Percentiles rank a stretch among this genome's conserved stretches.
Evolutionary conservation across 225 moss, liverwort and hornwort species (phyloP).

Genomic region (Neckera pumila): DNA sequence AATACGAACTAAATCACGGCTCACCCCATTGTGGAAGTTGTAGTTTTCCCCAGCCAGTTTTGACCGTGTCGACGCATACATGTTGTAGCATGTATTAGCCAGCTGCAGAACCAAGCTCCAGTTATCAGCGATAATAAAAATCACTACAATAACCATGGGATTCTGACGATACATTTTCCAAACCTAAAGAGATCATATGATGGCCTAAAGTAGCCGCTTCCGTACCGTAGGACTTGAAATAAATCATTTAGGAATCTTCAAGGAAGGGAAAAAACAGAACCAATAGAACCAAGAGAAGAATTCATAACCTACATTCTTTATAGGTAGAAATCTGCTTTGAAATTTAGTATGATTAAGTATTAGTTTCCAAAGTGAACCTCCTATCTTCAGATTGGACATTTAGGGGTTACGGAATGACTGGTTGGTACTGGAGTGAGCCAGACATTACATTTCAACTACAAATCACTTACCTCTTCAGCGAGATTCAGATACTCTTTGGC

Average conservation of each 20-base stretch:
- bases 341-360: not conserved
- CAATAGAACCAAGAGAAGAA: not conserved
- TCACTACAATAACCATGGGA: not conserved
- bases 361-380: not conserved
- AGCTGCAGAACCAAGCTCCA: constrained; percentile 38
- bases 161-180: not conserved
- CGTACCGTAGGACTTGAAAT: not conserved
- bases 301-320: not conserved
- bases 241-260: not conserved
- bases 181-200: not conserved
- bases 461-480: constrained; percentile 54
- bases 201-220: not conserved
- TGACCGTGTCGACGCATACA: constrained; percentile 73
- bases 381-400: not conserved
- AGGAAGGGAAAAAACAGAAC: not conserved
- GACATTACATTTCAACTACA: not conserved
- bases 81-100: constrained; percentile 79
- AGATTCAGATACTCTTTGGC: constrained; percentile 68
- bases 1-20: not conserved
- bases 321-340: not conserved
- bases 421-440: not conserved
- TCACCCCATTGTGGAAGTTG: constrained; percentile 52
- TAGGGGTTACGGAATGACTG: not conserved
- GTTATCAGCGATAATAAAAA: not conserved
- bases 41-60: constrained; percentile 91